Percentiles rank a stretch among this genome's conserved stretches.
phyloP scores from a whole-genome alignment of 805 yeast genomes.

The Blastobotrys mokoenaii region DNA sequence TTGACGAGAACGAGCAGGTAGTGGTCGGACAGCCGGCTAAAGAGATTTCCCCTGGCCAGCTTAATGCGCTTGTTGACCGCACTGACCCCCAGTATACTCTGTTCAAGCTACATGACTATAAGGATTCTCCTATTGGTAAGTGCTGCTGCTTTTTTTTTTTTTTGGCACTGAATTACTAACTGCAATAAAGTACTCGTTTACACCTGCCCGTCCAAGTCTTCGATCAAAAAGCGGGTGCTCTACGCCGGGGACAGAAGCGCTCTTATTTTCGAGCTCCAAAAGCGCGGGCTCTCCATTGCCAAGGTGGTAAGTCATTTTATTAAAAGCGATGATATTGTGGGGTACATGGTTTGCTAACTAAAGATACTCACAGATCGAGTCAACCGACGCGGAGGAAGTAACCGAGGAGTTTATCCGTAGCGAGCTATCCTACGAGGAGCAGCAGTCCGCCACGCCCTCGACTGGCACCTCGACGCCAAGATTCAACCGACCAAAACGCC shows the following conservation, averaged over 20 bases:
- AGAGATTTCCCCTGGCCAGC: slow-evolving; percentile 19
- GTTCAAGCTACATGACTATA: slow-evolving; percentile 10
- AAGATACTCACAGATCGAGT: slow-evolving; percentile 18
- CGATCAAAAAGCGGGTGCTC: slow-evolving; percentile 84
- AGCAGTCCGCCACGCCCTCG: slow-evolving; percentile 3
- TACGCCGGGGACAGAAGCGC: slow-evolving; percentile 67
- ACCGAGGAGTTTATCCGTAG: slow-evolving; percentile 6
- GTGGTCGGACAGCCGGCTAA: slow-evolving; percentile 16
- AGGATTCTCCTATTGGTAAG: too few species aligned
- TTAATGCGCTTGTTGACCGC: slow-evolving; percentile 26
- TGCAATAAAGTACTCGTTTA: slow-evolving; percentile 50
- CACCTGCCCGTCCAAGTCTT: slow-evolving; percentile 84
- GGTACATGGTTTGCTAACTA: slow-evolving; percentile 1
- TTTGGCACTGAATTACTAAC: too few species aligned
- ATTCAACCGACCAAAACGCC: slow-evolving; percentile 22
- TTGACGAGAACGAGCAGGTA: slow-evolving; percentile 18
- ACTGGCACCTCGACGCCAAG: slow-evolving; percentile 1
- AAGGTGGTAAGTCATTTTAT: slow-evolving; percentile 13
- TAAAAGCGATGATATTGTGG: background rate
- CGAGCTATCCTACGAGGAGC: background rate
- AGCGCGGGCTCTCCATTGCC: slow-evolving; percentile 7
- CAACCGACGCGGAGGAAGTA: slow-evolving; percentile 21
- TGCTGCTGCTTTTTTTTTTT: too few species aligned
- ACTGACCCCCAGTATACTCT: slow-evolving; percentile 50
- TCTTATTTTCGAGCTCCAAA: background rate